A percentile compares a stretch with the other conserved stretches of the same genome.
These are phyloP conservation scores for Gastrodia elata DNA, from an alignment of 106 monocot genomes.

Conservation along the genomic window DNA sequence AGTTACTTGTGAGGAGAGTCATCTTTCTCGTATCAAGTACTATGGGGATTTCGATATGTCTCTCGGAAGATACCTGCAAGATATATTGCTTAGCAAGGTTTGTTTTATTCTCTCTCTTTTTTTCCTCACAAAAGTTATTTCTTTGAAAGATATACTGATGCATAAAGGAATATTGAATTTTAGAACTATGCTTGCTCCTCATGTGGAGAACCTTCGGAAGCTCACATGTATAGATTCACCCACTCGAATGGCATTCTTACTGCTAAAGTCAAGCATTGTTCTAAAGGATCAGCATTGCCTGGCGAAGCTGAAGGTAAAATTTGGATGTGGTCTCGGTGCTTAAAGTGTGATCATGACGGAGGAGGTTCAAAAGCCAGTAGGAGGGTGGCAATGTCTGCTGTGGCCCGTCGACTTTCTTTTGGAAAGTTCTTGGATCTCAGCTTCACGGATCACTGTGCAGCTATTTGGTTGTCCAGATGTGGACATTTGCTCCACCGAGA, in stretches of 20 bases:
- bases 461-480: slow-evolving; percentile 62
- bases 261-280: slow-evolving; percentile 50
- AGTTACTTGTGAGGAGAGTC: slow-evolving; percentile 58
- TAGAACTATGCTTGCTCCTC: slow-evolving; percentile 65
- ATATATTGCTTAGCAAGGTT: slow-evolving; percentile 79
- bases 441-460: slow-evolving; percentile 65
- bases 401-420: slow-evolving; percentile 75
- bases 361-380: slow-evolving; percentile 27
- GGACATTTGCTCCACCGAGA: slow-evolving; percentile 83
- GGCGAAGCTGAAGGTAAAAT: slow-evolving; percentile 76
- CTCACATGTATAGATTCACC: slow-evolving; percentile 72
- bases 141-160: neutral
- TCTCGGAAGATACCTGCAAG: slow-evolving; percentile 71
- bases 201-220: slow-evolving; percentile 61
- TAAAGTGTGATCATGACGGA: slow-evolving; percentile 61
- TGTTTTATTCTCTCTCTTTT: slow-evolving; percentile 3
- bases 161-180: neutral
- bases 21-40: slow-evolving; percentile 81
- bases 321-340: slow-evolving; percentile 97
- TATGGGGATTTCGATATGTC: slow-evolving; percentile 80
- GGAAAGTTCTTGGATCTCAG: slow-evolving; percentile 95
- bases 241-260: slow-evolving; percentile 81
- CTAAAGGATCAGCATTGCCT: slow-evolving; percentile 15
- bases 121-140: neutral
- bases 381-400: slow-evolving; percentile 72